Percentiles rank a stretch among this genome's conserved stretches.
These are phyloP conservation scores for Corylus avellana DNA, from an alignment of 306 rosid genomes.

Conservation along the genomic window DNA sequence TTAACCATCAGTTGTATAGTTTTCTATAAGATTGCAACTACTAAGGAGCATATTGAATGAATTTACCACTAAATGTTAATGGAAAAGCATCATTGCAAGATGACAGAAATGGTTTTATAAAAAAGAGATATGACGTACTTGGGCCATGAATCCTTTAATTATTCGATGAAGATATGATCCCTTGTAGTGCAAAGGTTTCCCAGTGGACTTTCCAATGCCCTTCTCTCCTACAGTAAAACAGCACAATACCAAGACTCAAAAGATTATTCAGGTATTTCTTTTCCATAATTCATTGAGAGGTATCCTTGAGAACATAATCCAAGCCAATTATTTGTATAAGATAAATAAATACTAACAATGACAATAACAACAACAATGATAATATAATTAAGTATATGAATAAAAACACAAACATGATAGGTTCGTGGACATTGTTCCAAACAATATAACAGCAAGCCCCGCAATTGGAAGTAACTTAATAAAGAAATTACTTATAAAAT, in stretches of 20 bases:
- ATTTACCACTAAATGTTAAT: background rate
- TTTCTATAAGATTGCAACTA: background rate
- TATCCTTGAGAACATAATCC: background rate
- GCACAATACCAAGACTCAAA: conserved; percentile 10
- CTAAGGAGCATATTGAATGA: background rate
- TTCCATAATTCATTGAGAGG: background rate
- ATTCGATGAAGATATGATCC: conserved; percentile 86
- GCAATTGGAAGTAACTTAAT: background rate
- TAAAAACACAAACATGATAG: background rate
- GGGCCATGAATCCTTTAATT: conserved; percentile 96
- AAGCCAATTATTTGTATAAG: background rate
- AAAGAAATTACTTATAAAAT: background rate
- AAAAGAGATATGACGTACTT: conserved; percentile 55
- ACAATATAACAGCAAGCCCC: background rate
- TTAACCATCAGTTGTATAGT: background rate
- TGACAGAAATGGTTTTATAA: background rate
- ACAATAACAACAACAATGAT: background rate
- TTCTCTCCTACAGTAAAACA: conserved; percentile 71
- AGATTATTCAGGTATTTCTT: background rate
- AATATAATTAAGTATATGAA: too few species aligned
- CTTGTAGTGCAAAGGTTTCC: conserved; percentile 83
- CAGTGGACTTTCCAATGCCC: conserved; percentile 80
- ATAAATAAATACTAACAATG: background rate
- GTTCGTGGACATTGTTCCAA: conserved; percentile 1
- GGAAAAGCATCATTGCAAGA: conserved; percentile 2